Percentiles rank a stretch among this genome's conserved stretches.
phyloP scores from a whole-genome alignment of 331 rosid species.

The Quercus tomentella region DNA sequence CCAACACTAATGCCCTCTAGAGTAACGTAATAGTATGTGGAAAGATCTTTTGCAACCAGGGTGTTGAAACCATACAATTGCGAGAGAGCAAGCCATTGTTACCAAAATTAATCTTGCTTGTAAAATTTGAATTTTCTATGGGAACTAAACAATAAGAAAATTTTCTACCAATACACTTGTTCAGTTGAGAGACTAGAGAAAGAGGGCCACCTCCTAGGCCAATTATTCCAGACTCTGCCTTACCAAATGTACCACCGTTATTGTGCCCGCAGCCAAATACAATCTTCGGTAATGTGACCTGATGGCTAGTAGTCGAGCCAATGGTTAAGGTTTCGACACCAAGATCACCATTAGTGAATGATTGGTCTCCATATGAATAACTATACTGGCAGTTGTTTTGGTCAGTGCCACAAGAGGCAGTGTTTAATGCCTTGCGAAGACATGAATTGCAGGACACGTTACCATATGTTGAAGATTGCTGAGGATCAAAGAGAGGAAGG shows the following conservation, averaged over 20 bases:
- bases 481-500: conserved; percentile 40
- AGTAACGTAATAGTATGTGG: no score
- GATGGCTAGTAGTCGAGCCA: conserved; percentile 6
- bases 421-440: not conserved
- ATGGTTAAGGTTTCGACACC: conserved; percentile 34
- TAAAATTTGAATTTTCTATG: no score
- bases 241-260: conserved; percentile 31
- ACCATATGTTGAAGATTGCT: conserved; percentile 34
- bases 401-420: not conserved
- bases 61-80: no score
- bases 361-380: conserved; percentile 41
- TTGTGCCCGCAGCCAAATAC: conserved; percentile 51
- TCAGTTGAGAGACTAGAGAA: conserved; percentile 47
- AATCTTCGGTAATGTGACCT: not conserved
- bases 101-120: no score
- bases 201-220: no score
- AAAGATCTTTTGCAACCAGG: no score
- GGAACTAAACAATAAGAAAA: no score
- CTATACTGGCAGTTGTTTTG: conserved; percentile 24
- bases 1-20: no score
- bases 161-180: no score
- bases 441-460: conserved; percentile 16
- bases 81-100: no score
- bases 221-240: conserved; percentile 31
- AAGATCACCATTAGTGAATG: conserved; percentile 37